These are phyloP conservation scores for Globisporangium paroecandrum DNA, from an alignment of 352 stramenopile genomes.

Conservation along the genomic window DNA sequence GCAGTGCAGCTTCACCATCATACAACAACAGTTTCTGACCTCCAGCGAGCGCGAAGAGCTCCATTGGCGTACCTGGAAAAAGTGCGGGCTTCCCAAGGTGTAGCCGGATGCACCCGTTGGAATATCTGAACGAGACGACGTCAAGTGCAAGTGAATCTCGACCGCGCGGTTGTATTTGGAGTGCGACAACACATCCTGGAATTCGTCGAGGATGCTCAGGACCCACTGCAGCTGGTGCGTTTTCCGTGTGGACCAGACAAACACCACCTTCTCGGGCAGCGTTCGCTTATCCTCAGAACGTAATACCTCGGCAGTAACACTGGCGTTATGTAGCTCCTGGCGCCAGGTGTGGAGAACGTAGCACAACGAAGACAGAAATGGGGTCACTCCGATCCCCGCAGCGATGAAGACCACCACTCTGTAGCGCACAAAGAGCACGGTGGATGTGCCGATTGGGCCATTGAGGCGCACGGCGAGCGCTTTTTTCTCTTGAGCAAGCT, in stretches of 20 bases:
- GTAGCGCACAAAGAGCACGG: conserved; percentile 25
- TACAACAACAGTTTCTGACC: not conserved
- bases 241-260: conserved; percentile 32
- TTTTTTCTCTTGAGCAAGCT: not conserved
- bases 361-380: conserved; percentile 44
- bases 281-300: not conserved
- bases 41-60: not conserved
- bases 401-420: conserved; percentile 29
- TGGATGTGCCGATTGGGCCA: conserved; percentile 36
- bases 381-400: conserved; percentile 37
- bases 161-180: conserved; percentile 4
- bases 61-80: not conserved
- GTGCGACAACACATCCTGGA: conserved; percentile 23
- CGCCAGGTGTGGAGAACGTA: conserved; percentile 31
- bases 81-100: not conserved
- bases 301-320: not conserved
- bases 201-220: conserved; percentile 21
- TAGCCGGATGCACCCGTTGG: not conserved
- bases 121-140: not conserved
- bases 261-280: conserved; percentile 9
- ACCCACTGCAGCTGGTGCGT: conserved; percentile 21
- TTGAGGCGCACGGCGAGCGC: conserved; percentile 20
- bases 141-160: conserved; percentile 24
- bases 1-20: conserved; percentile 6
- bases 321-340: not conserved